Evolutionary conservation across 352 stramenopile species (phyloP), one percentile per base, ranked within the genome.

Genomic region (Pythium angustatum): DNA sequence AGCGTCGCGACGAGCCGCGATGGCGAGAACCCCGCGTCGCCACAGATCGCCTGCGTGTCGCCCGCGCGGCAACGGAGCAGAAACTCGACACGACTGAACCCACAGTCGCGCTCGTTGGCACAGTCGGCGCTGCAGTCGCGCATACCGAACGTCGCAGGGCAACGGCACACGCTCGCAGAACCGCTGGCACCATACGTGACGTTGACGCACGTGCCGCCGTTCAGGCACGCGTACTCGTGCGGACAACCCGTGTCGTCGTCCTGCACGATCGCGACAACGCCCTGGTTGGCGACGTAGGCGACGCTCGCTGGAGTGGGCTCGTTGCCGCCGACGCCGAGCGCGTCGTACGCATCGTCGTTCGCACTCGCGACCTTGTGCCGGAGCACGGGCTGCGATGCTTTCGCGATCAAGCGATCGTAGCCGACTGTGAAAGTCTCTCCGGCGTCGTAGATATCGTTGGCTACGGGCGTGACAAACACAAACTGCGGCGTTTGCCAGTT

Each of bases 221-320:
- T 87, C 28, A 73, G 30, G 27, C 83, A 92, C 14, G 69, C 44
- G 48, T 88, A 92, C 57, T 92, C 83, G 14, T 64, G 72, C 19
- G 53, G 48, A 54, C 83, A 92, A 12, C 83, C 83, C 30, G 83
- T 92, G 60, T 92, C 83, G 34, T 90, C 77, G 53, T 92, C 83
- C 43, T 78, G 57, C 9, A 89, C 59, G 15, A 89, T 49, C 5
- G 73, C 58, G 6, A 69, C 61, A 28, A 88, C 73, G 22, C 83
- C 78, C 22, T 90, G 77, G 19, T 63, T 66, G 8, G 58, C 28
- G 17, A 68, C 71, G 57, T 88, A 88, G 8, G 58, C 28, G 17
- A 68, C 71, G 57, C 87, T 87, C 9, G 57, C 49, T 14, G 36
- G 51, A 1, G 24, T 65, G 33, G 57, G 52, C 33, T 87, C 79